phyloP scores from a whole-genome alignment of 768 basidiomycete species.

The Xerocomus brunneocitrinus region DNA sequence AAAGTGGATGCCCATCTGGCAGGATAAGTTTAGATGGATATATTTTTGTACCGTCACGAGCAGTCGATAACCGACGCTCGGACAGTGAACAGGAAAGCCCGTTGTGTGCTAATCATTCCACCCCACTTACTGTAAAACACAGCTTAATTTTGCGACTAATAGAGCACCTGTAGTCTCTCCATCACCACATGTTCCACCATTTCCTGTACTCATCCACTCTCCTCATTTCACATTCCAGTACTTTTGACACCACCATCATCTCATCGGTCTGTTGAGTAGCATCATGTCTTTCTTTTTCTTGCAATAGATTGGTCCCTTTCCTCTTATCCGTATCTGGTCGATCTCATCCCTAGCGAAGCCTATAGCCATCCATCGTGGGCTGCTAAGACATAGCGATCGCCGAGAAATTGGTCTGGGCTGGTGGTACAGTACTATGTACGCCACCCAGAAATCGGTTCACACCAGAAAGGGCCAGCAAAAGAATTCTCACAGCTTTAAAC shows the following conservation, averaged over 20 bases:
- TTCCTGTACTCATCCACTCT: constrained; percentile 3
- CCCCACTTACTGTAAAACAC: constrained; percentile 19
- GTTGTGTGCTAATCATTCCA: constrained; percentile 1
- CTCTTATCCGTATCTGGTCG: not conserved
- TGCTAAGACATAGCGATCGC: too few species aligned
- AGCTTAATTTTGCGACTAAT: constrained; percentile 13
- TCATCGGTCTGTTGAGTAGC: constrained; percentile 1
- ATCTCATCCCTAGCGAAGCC: too few species aligned
- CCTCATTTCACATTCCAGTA: not conserved
- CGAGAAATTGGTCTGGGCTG: too few species aligned
- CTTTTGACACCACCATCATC: not conserved
- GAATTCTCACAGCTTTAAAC: too few species aligned
- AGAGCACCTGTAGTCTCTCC: constrained; percentile 17
- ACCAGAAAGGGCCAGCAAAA: too few species aligned
- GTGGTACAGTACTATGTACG: too few species aligned
- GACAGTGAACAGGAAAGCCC: constrained; percentile 2
- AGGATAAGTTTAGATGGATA: constrained; percentile 17
- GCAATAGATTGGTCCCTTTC: constrained; percentile 6
- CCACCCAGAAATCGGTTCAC: too few species aligned
- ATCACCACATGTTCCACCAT: constrained; percentile 2
- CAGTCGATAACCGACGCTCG: constrained; percentile 7
- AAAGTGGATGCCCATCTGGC: constrained; percentile 48
- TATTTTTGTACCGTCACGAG: not conserved
- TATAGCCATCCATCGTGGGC: too few species aligned
- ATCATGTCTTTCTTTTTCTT: not conserved